Evolutionary conservation across 2,329 filamentous ascomycete species (phyloP).

Genomic region (Ophiocordyceps australis): DNA sequence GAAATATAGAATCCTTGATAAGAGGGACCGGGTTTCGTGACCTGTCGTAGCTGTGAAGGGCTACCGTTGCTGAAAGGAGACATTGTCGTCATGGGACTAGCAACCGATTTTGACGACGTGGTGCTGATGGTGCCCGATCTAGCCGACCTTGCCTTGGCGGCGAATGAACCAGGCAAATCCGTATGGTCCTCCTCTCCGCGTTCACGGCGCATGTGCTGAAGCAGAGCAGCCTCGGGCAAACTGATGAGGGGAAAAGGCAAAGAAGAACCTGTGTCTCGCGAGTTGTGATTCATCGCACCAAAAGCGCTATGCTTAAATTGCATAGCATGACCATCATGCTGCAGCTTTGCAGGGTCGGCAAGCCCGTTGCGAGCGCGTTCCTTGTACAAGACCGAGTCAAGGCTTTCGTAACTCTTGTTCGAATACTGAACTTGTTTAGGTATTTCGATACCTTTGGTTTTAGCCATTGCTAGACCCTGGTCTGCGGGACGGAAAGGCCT

Average conservation of each 20-base stretch:
- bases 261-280: too few relatives aligned
- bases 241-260: slow-evolving; percentile 18
- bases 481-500: slow-evolving; percentile 8
- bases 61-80: slow-evolving; percentile 6
- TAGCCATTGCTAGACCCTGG: too few relatives aligned
- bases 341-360: too few relatives aligned
- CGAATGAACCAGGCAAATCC: slow-evolving; percentile 10
- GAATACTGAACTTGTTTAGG: too few relatives aligned
- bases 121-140: slow-evolving; percentile 14
- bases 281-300: too few relatives aligned
- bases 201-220: slow-evolving; percentile 13
- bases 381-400: slow-evolving; percentile 7
- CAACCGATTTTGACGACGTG: slow-evolving; percentile 8
- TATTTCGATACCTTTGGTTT: too few relatives aligned
- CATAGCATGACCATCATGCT: slow-evolving; percentile 2
- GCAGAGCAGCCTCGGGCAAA: slow-evolving; percentile 15
- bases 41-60: too few relatives aligned
- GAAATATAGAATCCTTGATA: slow-evolving; percentile 1
- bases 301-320: too few relatives aligned
- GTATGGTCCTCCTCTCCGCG: slow-evolving; percentile 19
- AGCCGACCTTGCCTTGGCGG: slow-evolving; percentile 9
- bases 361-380: too few relatives aligned
- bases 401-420: slow-evolving; percentile 12
- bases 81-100: slow-evolving; percentile 9
- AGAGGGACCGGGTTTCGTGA: slow-evolving; percentile 5